Percentiles rank a stretch among this genome's conserved stretches.
Conservation (phyloP, 345 rosid species). For the Bretschneidera sinensis region DNA sequence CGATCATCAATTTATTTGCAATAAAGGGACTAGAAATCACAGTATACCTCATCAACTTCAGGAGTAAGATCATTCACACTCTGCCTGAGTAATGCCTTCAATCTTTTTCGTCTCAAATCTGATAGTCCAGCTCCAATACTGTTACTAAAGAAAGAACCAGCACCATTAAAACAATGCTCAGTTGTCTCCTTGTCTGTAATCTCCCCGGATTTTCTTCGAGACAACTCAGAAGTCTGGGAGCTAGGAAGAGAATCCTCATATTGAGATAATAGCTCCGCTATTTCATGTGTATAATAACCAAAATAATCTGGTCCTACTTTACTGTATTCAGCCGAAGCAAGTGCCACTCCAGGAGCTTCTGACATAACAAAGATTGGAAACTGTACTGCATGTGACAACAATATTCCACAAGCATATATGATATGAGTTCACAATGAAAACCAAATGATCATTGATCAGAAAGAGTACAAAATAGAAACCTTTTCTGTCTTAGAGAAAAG, state of each 20-base stretch:
- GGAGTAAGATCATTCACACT: conserved; percentile 34
- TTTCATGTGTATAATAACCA: conserved; percentile 33
- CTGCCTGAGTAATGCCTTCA: conserved; percentile 44
- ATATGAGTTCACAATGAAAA: neutral
- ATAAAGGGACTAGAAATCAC: neutral
- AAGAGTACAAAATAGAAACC: no score
- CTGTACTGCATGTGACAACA: conserved; percentile 18
- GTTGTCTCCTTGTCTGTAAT: conserved; percentile 4
- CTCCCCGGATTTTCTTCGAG: conserved; percentile 6
- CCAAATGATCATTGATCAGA: neutral
- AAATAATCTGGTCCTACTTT: conserved; percentile 42
- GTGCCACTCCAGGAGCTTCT: conserved; percentile 14
- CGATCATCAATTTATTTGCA: neutral
- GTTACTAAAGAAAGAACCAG: conserved; percentile 18
- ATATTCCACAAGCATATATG: neutral
- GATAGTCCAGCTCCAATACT: conserved; percentile 40
- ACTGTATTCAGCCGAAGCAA: conserved; percentile 16
- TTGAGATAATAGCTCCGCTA: conserved; percentile 34
- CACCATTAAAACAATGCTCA: conserved; percentile 5
- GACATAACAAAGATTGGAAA: conserved; percentile 21
- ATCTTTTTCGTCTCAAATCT: conserved; percentile 32
- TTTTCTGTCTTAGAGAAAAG: no score
- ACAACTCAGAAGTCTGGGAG: conserved; percentile 13
- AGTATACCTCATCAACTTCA: conserved; percentile 52
- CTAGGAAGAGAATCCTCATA: conserved; percentile 20